These are phyloP conservation scores for Candolleomyces aberdarensis DNA, from an alignment of 768 basidiomycete species.

Conservation along the genomic window DNA sequence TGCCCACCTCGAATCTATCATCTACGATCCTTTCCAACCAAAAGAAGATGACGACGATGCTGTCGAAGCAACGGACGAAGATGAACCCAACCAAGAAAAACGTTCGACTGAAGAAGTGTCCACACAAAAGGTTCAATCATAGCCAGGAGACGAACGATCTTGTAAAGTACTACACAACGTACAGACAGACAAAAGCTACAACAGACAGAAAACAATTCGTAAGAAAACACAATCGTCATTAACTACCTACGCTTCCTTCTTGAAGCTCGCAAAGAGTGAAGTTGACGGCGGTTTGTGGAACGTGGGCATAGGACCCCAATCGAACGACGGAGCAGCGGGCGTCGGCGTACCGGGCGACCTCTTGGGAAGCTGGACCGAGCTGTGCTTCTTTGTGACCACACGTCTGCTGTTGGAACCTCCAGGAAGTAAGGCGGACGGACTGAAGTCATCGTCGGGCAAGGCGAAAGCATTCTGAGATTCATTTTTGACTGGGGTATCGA, in stretches of 20 bases:
- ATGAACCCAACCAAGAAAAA: background rate
- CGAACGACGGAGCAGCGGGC: constrained; percentile 37
- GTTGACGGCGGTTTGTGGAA: constrained; percentile 28
- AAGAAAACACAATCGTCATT: background rate
- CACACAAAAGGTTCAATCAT: too few species aligned
- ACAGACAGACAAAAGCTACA: background rate
- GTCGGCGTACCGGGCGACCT: constrained; percentile 22
- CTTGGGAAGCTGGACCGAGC: constrained; percentile 36
- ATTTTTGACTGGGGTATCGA: too few species aligned
- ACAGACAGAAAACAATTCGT: background rate
- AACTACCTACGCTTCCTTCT: background rate
- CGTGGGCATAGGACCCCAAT: constrained; percentile 62
- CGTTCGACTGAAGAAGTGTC: too few species aligned
- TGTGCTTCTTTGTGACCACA: constrained; percentile 41
- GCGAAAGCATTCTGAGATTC: constrained; percentile 20
- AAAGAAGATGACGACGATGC: constrained; percentile 3
- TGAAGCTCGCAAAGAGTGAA: constrained; percentile 16
- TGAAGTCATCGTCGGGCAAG: constrained; percentile 40
- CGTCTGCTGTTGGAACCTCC: constrained; percentile 15
- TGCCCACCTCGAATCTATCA: constrained; percentile 79
- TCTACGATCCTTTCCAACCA: constrained; percentile 45
- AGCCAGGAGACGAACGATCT: too few species aligned
- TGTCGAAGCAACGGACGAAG: background rate
- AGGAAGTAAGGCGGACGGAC: constrained; percentile 30
- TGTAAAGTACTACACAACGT: background rate